phyloP scores from a whole-genome alignment of 148 eudicot species.

The Vaccinium vitisidaea region DNA sequence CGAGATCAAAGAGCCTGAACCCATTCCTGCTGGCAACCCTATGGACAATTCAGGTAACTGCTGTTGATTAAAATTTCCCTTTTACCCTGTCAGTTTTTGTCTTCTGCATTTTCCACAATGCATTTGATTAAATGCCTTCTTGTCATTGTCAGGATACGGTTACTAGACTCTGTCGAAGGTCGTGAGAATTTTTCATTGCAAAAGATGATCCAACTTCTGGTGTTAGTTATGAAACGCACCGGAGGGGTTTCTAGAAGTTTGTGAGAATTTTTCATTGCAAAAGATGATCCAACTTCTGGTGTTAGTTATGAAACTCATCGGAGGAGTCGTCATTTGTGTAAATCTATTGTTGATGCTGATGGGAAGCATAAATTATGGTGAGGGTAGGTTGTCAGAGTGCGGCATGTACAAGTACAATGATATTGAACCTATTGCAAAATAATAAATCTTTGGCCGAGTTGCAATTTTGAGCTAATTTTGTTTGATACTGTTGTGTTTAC shows the following conservation, averaged over 20 bases:
- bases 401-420: not conserved
- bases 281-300: not conserved
- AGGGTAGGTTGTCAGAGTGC: not conserved
- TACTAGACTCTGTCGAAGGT: not conserved
- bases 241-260: too few species aligned
- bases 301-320: not conserved
- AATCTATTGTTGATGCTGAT: not conserved
- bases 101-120: not conserved
- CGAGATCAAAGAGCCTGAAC: slow-evolving; percentile 61
- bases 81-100: not conserved
- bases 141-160: slow-evolving; percentile 2
- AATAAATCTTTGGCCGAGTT: not conserved
- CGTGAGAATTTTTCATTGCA: not conserved
- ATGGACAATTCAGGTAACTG: slow-evolving; percentile 56
- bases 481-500: not conserved
- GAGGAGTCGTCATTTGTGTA: not conserved
- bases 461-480: not conserved
- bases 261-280: not conserved
- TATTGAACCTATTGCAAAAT: not conserved
- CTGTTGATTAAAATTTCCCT: not conserved
- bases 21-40: slow-evolving; percentile 40
- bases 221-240: too few species aligned
- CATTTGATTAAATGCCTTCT: not conserved
- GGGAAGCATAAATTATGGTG: not conserved
- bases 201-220: too few species aligned